Evolutionary conservation across 768 basidiomycete species (phyloP).

Genomic region (Pulveroboletus sp.): DNA sequence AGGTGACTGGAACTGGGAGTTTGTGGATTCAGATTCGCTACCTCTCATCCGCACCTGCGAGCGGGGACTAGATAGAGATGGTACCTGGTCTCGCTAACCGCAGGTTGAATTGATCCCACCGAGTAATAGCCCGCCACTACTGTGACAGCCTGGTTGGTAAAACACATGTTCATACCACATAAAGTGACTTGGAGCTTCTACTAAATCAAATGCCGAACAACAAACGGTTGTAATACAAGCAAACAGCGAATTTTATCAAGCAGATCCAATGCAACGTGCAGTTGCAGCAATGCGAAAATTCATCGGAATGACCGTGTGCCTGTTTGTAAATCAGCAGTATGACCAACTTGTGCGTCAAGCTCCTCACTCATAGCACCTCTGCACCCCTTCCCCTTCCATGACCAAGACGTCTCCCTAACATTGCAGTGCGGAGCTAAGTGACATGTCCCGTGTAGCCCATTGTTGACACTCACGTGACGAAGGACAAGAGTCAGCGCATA

Average conservation of each 20-base stretch:
- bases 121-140: neutral
- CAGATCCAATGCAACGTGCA: constrained; percentile 55
- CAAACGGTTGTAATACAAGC: neutral
- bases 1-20: neutral
- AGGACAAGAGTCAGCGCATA: constrained; percentile 53
- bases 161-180: neutral
- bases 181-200: no score
- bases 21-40: neutral
- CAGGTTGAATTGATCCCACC: neutral
- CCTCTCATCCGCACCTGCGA: constrained; percentile 6
- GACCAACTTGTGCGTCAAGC: neutral
- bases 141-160: neutral
- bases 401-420: constrained; percentile 71
- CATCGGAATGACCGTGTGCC: constrained; percentile 69
- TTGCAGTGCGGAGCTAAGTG: neutral
- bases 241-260: constrained; percentile 8
- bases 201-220: neutral
- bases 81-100: neutral
- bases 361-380: constrained; percentile 66
- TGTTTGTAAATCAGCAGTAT: constrained; percentile 27
- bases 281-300: constrained; percentile 80
- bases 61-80: neutral
- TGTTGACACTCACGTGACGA: constrained; percentile 49
- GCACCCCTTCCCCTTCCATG: constrained; percentile 69
- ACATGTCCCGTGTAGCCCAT: neutral